Base-by-base conservation (phyloP, 2,329 filamentous ascomycete genomes). In the Aspergillus luchuensis region DNA sequence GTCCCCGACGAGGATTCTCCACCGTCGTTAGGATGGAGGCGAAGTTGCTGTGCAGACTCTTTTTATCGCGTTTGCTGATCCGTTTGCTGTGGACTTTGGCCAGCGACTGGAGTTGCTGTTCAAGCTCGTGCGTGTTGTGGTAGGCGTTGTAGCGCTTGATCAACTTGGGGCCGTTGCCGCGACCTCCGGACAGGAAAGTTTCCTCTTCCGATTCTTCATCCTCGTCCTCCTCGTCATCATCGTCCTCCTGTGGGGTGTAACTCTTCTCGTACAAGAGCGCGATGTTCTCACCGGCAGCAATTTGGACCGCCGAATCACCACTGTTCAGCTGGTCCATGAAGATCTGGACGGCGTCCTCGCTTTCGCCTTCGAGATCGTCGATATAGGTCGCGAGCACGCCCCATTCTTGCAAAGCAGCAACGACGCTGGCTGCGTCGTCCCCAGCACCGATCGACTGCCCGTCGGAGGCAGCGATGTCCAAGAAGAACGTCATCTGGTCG, bases 241-340 rank as follows among this genome's bases (percentile, higher is more conserved):
- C 84, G 11, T 85, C 83, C 67, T 86, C 85, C 52, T 80, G 78
- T 38, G 82, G 81, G 0, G 83, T 85, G 72, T 84, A 87, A 60
- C 84, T 85, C 63, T 90, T 89, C 74, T 97, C 92, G 69, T 91
- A 94, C 10, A 96, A 81, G 8, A 96, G 81, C 0, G 92, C 92
- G 61, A 96, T 92, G 73, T 91, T 91, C 70, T 89, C 86, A 3
- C 89, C 91, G 0, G 91, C 89, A 3, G 89, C 87, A 49, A 91
- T 87, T 70, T 95, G 91, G 1, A 96, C 90, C 8, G 84, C 80
- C 0, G 87, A 80, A 60, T 92, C 88, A 33, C 82, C 82, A 72
- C 90, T 92, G 61, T 93, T 88, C 17, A 97, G 88, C 75, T 96
- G 92, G 51, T 96, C 92, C 45, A 91, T 87, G 67, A 97, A 92